Evolutionary conservation across 202 grass and related monocot species (phyloP), one percentile per base, ranked within the genome.

Genomic region (Cymbopogon flexuosus): DNA sequence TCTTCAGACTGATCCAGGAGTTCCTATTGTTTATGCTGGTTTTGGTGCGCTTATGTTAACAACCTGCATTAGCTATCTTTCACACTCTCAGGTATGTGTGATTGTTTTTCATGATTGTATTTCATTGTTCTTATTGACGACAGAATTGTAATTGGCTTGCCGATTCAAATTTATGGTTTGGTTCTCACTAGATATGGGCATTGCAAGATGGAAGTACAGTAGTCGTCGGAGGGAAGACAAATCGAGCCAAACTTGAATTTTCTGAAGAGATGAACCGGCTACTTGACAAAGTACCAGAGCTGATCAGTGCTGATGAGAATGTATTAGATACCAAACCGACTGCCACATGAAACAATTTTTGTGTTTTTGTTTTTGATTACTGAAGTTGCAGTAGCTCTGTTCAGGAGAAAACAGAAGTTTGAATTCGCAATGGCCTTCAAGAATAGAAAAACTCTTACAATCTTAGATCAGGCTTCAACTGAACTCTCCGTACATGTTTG

Each of bases 1-100:
- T 24, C 57, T 83, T 68, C 78, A 99, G 92, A 93, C 87, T 74
- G 96, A 99, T 81, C 96, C 92, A 81, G 92, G 96, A 78, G 87
- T 99, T 73, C 96, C 96, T 51, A 82, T 93, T 56, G 96, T 99
- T 0, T 96, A 99, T 81, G 88, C 92, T 88, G 96, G 96, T 83
- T 99, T 99, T 83, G 96, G 96, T 83, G 96, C 96, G 0, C 87
- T 99, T 54, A 99, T 99, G 92, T 56, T 99, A 64, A 99, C 88
- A 0, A 99, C 92, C 60, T 85, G 92, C 87, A 91, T 96, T 80
- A 99, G 96, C 36, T 93, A 91, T 93, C 86, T 93, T 49, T 99
- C 96, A 0, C 92, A 93, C 63, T 93, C 96, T 81, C 96, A 99
- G 88, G 92, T 99, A 60, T 66, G 66, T 68, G 0, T 16, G 22